Conservation (phyloP, 352 stramenopile species). For the Paralagenidium karlingii region DNA sequence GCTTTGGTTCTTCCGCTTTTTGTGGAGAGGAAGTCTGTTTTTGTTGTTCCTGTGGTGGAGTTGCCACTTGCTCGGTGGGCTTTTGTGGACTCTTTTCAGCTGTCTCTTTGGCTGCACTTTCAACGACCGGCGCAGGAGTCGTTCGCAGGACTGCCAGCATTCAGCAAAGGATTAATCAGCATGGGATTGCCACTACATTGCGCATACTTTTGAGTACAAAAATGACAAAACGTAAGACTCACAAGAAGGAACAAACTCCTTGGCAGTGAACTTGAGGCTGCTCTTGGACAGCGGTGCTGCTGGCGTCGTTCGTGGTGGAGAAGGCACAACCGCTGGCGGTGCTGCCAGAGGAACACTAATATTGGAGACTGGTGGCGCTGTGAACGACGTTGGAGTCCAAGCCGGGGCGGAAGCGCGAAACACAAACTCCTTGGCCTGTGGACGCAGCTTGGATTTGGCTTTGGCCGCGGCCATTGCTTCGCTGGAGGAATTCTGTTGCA, state of each 20-base stretch:
- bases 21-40: too few species aligned
- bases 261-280: constrained; percentile 36
- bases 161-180: constrained; percentile 16
- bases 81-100: constrained; percentile 2
- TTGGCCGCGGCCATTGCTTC: not conserved
- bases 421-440: constrained; percentile 49
- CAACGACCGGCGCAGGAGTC: constrained; percentile 11
- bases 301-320: constrained; percentile 1
- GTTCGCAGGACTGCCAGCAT: constrained; percentile 14
- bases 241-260: constrained; percentile 47
- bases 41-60: too few species aligned
- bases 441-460: constrained; percentile 27
- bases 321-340: constrained; percentile 2
- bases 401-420: constrained; percentile 34
- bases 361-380: not conserved
- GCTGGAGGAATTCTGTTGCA: too few species aligned
- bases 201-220: too few species aligned
- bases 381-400: constrained; percentile 21
- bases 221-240: too few species aligned
- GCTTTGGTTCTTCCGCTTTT: constrained; percentile 12
- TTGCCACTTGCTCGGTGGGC: too few species aligned
- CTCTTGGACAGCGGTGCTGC: constrained; percentile 5
- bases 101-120: constrained; percentile 11
- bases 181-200: not conserved
- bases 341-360: constrained; percentile 1